These are phyloP conservation scores for Hanseniaspora pseudoguilliermondii DNA, from an alignment of 805 yeast species.

Conservation along the genomic window DNA sequence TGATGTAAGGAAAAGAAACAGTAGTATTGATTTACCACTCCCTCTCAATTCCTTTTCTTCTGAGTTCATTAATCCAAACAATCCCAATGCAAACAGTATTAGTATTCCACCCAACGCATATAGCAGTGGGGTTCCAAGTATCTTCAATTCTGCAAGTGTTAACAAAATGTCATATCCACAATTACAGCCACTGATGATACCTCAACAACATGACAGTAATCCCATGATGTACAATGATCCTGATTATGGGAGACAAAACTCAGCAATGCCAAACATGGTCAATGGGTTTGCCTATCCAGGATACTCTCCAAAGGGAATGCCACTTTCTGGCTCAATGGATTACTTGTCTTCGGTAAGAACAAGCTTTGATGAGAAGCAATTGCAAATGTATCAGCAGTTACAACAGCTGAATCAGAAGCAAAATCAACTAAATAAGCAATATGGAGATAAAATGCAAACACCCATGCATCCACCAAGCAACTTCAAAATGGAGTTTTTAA, in stretches of 20 bases:
- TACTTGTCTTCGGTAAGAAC: slow-evolving; percentile 8
- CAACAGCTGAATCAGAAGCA: slow-evolving; percentile 7
- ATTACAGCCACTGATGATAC: not conserved
- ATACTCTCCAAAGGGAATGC: slow-evolving; percentile 3
- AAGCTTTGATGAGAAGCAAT: slow-evolving; percentile 11
- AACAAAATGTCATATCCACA: not conserved
- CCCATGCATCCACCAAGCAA: not conserved
- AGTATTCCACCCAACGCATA: not conserved
- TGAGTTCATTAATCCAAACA: not conserved
- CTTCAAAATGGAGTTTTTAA: slow-evolving; percentile 3
- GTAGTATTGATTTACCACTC: slow-evolving; percentile 3
- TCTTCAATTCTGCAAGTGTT: not conserved
- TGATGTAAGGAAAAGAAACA: slow-evolving; percentile 6
- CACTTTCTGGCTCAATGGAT: slow-evolving; percentile 1
- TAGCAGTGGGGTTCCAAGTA: not conserved
- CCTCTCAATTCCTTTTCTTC: not conserved
- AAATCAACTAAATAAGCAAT: not conserved
- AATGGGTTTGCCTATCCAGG: not conserved
- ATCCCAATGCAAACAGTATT: not conserved
- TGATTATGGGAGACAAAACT: not conserved
- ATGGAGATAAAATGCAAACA: not conserved
- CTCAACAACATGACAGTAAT: not conserved
- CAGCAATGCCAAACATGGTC: not conserved
- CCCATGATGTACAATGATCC: not conserved
- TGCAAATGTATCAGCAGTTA: slow-evolving; percentile 1